Percentiles rank a stretch among this genome's conserved stretches.
phyloP scores from a whole-genome alignment of 495 filamentous ascomycete species.

The Achaetomiella virescens region DNA sequence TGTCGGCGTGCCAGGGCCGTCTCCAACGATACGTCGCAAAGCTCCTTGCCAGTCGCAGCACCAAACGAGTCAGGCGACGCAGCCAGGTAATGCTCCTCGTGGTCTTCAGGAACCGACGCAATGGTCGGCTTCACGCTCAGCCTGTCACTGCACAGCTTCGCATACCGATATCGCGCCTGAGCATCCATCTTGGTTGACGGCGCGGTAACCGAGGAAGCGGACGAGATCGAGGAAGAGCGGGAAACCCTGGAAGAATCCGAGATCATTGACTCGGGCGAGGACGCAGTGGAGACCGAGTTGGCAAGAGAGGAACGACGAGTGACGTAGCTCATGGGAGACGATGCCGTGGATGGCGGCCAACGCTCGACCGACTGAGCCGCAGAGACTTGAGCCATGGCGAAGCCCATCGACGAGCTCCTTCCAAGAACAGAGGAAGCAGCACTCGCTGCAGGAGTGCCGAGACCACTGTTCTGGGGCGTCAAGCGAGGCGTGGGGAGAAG shows the following conservation, averaged over 20 bases:
- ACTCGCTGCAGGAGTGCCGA: constrained; percentile 90
- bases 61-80: constrained; percentile 58
- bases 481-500: constrained; percentile 73
- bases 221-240: constrained; percentile 68
- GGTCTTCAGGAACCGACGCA: constrained; percentile 47
- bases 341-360: constrained; percentile 54
- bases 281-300: constrained; percentile 67
- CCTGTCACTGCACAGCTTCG: constrained; percentile 55
- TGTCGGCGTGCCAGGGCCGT: constrained; percentile 39
- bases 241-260: constrained; percentile 74
- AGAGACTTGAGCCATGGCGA: constrained; percentile 73
- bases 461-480: constrained; percentile 68
- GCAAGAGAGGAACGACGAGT: constrained; percentile 70
- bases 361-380: constrained; percentile 50
- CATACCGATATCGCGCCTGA: constrained; percentile 77
- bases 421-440: constrained; percentile 49
- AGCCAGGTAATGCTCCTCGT: constrained; percentile 50
- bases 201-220: constrained; percentile 62
- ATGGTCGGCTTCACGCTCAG: constrained; percentile 40
- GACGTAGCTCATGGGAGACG: constrained; percentile 51
- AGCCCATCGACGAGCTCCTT: constrained; percentile 59
- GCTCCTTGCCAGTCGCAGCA: constrained; percentile 47
- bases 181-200: constrained; percentile 65
- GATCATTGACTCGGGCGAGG: constrained; percentile 87
- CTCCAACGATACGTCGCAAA: constrained; percentile 48